Evolutionary conservation across 2,329 filamentous ascomycete genomes (phyloP).

Genomic region (Neocucurbitaria cava): DNA sequence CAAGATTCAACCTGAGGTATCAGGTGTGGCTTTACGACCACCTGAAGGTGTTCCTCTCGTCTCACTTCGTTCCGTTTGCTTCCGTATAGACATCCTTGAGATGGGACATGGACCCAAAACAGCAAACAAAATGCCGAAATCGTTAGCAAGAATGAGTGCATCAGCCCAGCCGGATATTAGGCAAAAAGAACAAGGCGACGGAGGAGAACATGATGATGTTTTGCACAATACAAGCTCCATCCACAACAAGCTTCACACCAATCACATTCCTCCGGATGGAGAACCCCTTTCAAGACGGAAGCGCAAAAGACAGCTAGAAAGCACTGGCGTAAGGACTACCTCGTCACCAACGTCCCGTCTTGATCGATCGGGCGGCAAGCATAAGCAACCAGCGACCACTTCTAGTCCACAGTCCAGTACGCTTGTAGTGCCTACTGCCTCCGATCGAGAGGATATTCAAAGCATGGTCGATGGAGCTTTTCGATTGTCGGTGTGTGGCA

Average conservation of each 20-base stretch:
- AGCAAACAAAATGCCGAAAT: constrained; percentile 11
- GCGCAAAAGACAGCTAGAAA: constrained; percentile 5
- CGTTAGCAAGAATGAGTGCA: background rate
- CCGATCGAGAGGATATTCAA: constrained; percentile 1
- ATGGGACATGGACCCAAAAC: constrained; percentile 9
- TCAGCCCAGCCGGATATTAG: background rate
- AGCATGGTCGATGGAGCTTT: constrained; percentile 46
- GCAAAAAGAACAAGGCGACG: background rate
- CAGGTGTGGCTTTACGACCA: constrained; percentile 37
- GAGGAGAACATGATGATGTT: background rate
- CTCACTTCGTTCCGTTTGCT: constrained; percentile 35
- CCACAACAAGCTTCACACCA: background rate
- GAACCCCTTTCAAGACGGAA: background rate
- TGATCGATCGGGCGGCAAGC: background rate
- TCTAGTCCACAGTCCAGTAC: background rate
- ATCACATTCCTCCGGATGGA: background rate
- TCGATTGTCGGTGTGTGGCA: constrained; percentile 44
- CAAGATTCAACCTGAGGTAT: constrained; percentile 29
- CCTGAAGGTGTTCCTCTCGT: constrained; percentile 35
- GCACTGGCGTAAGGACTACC: background rate
- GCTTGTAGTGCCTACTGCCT: background rate
- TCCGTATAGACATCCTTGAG: constrained; percentile 33
- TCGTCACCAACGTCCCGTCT: background rate
- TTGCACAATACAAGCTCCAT: background rate
- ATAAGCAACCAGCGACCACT: background rate